Percentiles rank a stretch among this genome's conserved stretches.
These are phyloP conservation scores for Gigaspora rosea DNA, from an alignment of 192 early-diverging fungal genomes.

Conservation along the genomic window DNA sequence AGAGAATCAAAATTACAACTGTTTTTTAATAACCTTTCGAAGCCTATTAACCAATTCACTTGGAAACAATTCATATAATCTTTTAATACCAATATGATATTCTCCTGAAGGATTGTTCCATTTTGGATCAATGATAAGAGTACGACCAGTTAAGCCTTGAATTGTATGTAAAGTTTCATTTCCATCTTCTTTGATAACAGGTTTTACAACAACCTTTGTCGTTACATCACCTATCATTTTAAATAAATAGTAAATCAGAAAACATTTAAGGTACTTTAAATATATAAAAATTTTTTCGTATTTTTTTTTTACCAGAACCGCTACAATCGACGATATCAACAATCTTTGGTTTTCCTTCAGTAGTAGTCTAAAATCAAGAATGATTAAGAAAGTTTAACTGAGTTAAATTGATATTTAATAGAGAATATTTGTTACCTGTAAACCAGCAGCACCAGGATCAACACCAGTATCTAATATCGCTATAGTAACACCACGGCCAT, in stretches of 20 bases:
- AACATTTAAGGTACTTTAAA: background rate
- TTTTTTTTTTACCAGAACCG: constrained; percentile 55
- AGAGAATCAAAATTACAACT: background rate
- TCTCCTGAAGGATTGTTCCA: constrained; percentile 85
- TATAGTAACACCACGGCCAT: constrained; percentile 86
- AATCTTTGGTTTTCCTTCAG: constrained; percentile 88
- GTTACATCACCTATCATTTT: constrained; percentile 57
- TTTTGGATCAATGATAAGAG: constrained; percentile 61
- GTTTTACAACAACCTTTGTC: constrained; percentile 61
- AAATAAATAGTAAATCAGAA: background rate
- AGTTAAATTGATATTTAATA: background rate
- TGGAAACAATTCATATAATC: constrained; percentile 76
- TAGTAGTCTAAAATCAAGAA: constrained; percentile 56
- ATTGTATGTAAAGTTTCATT: constrained; percentile 52
- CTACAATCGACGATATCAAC: constrained; percentile 95
- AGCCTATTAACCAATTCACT: constrained; percentile 50
- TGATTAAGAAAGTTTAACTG: background rate
- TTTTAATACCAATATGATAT: constrained; percentile 84
- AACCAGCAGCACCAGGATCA: constrained; percentile 88
- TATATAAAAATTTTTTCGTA: background rate
- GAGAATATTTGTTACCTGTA: constrained; percentile 56
- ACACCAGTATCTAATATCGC: constrained; percentile 94
- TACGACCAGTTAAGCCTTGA: constrained; percentile 73
- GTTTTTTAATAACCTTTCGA: constrained; percentile 45
- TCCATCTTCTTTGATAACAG: constrained; percentile 48